Percentiles rank a stretch among this genome's conserved stretches.
These are phyloP conservation scores for Zopfochytrium polystomum DNA, from an alignment of 371 early-diverging fungal species.

Conservation along the genomic window DNA sequence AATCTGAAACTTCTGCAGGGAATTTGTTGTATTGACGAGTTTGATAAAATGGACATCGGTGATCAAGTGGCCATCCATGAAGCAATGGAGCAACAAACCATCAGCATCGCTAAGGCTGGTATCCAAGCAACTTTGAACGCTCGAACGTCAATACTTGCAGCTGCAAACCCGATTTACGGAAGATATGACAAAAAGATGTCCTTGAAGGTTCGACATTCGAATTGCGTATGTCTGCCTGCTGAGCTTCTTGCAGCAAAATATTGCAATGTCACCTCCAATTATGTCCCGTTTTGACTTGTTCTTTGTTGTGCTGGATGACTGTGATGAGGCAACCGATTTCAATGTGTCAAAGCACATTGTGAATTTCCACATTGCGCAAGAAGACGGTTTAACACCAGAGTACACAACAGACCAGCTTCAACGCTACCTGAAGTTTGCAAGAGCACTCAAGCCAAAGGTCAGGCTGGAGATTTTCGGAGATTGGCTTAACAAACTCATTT, in stretches of 20 bases:
- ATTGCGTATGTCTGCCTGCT: slow-evolving; percentile 75
- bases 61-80: slow-evolving; percentile 99
- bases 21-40: slow-evolving; percentile 99
- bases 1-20: slow-evolving; percentile 57
- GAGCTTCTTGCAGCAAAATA: slow-evolving; percentile 75
- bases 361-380: slow-evolving; percentile 79
- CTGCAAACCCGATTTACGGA: slow-evolving; percentile 98
- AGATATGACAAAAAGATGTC: slow-evolving; percentile 93
- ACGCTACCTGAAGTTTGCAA: slow-evolving; percentile 86
- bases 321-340: slow-evolving; percentile 87
- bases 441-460: slow-evolving; percentile 78
- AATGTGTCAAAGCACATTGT: slow-evolving; percentile 94
- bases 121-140: slow-evolving; percentile 99
- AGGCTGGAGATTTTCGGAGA: neutral
- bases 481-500: neutral
- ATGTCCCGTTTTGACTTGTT: slow-evolving; percentile 99
- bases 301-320: slow-evolving; percentile 97
- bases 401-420: slow-evolving; percentile 77
- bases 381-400: slow-evolving; percentile 67
- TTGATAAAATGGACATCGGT: slow-evolving; percentile 98
- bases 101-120: slow-evolving; percentile 99
- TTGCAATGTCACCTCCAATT: slow-evolving; percentile 96
- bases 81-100: slow-evolving; percentile 99
- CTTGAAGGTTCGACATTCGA: slow-evolving; percentile 65
- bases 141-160: slow-evolving; percentile 96